Evolutionary conservation across 2,329 filamentous ascomycete species (phyloP).

Genomic region (Didymella keratinophila): DNA sequence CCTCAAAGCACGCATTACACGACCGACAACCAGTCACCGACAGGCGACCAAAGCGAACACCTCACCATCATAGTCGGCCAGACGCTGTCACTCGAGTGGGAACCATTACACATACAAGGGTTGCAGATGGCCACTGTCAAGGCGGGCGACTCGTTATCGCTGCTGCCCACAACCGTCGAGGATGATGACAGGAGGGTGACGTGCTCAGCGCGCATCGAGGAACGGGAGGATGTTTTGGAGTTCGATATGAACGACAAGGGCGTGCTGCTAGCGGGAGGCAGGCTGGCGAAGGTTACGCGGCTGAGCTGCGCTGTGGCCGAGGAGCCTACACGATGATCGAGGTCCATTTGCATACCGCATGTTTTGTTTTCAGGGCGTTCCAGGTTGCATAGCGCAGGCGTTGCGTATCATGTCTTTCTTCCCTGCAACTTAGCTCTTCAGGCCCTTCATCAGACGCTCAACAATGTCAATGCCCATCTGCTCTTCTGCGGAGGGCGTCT

Average conservation of each 20-base stretch:
- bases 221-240: conserved; percentile 13
- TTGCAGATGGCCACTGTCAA: conserved; percentile 25
- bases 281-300: conserved; percentile 25
- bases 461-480: conserved; percentile 45
- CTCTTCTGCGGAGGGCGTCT: conserved; percentile 35
- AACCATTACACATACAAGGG: conserved; percentile 27
- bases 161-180: conserved; percentile 10
- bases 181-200: conserved; percentile 20
- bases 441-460: conserved; percentile 44
- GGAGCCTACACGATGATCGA: background rate
- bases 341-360: background rate
- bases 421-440: conserved; percentile 23
- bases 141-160: conserved; percentile 14
- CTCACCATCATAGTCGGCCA: conserved; percentile 30
- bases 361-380: too few relatives aligned
- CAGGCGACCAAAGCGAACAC: conserved; percentile 16
- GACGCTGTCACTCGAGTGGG: conserved; percentile 27
- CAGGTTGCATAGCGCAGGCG: conserved; percentile 9
- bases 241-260: conserved; percentile 22
- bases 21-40: conserved; percentile 16
- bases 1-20: conserved; percentile 22
- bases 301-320: conserved; percentile 1
- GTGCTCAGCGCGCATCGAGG: conserved; percentile 24
- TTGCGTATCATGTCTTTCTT: background rate
- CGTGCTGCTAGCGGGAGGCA: conserved; percentile 21